phyloP scores from a whole-genome alignment of 78 protist genomes.

The Mastigamoeba balamuthi region DNA sequence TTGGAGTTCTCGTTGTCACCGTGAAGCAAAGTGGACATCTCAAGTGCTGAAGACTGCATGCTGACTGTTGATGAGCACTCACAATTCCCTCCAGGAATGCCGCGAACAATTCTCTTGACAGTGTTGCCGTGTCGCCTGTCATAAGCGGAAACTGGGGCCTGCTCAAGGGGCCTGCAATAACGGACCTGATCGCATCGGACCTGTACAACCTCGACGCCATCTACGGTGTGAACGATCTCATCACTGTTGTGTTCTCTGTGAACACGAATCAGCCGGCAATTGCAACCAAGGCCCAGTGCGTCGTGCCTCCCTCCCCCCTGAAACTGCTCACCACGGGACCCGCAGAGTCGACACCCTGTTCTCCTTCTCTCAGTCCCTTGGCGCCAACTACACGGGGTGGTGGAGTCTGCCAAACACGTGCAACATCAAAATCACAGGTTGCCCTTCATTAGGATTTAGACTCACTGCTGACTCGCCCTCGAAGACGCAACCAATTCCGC shows the following conservation, averaged over 20 bases:
- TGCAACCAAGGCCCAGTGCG: not conserved
- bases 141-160: too few species aligned
- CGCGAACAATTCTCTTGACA: not conserved
- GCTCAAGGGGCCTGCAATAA: too few species aligned
- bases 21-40: not conserved
- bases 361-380: not conserved
- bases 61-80: not conserved
- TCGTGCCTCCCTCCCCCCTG: too few species aligned
- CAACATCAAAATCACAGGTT: too few species aligned
- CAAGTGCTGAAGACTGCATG: not conserved
- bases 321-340: not conserved
- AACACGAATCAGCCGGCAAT: not conserved
- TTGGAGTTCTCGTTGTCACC: not conserved
- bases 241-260: not conserved
- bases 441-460: too few species aligned
- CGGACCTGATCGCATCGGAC: not conserved
- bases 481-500: too few species aligned
- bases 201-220: not conserved
- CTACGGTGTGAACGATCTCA: not conserved
- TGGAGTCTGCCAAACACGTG: too few species aligned
- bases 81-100: too few species aligned
- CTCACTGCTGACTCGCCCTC: too few species aligned
- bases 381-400: not conserved
- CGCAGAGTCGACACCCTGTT: not conserved
- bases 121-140: not conserved